Evolutionary conservation across 352 stramenopile species (phyloP).

Genomic region (Porosira glacialis): DNA sequence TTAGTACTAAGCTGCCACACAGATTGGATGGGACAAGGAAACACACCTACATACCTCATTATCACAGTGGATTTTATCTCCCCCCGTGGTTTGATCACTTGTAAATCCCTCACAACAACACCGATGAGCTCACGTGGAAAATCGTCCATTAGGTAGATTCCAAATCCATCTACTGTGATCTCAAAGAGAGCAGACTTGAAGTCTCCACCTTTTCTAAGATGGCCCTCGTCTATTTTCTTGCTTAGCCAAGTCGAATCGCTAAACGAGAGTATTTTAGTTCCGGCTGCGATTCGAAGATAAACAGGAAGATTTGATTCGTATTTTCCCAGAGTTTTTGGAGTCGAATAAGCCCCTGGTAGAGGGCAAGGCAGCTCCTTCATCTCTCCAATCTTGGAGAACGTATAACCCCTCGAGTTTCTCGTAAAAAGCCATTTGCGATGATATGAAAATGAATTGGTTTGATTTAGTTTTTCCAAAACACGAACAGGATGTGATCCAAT

Average conservation of each 20-base stretch:
- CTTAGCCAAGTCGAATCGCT: constrained; percentile 50
- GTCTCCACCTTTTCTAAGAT: constrained; percentile 45
- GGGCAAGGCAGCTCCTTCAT: constrained; percentile 41
- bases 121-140: constrained; percentile 55
- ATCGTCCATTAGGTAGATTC: constrained; percentile 58
- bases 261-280: constrained; percentile 61
- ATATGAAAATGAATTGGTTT: constrained; percentile 2
- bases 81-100: constrained; percentile 45
- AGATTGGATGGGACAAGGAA: no score
- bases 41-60: constrained; percentile 29
- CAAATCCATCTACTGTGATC: constrained; percentile 45
- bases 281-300: constrained; percentile 47
- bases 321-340: background rate
- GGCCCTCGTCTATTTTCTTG: constrained; percentile 37
- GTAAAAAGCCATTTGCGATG: constrained; percentile 1
- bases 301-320: background rate
- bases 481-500: background rate
- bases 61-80: constrained; percentile 40
- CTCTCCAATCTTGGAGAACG: constrained; percentile 31
- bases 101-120: constrained; percentile 49
- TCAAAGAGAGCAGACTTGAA: constrained; percentile 48
- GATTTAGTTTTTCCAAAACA: background rate
- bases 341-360: constrained; percentile 1
- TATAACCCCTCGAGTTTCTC: constrained; percentile 24
- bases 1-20: no score